Conservation (phyloP, 805 yeast species). For the Hanseniaspora vineae region DNA sequence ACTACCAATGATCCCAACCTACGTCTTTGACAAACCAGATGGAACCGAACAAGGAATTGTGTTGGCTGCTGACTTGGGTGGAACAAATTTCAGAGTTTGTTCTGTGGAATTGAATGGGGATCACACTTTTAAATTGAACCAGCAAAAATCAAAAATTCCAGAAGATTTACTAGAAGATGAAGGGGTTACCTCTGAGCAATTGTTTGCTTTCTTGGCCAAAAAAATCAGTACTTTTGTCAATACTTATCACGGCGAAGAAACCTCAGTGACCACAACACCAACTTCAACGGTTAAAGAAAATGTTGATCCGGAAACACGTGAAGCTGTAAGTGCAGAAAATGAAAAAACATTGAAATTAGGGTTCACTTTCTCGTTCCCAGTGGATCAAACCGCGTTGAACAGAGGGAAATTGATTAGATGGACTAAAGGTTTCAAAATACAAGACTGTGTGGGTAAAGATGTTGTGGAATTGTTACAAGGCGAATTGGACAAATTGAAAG, state of each 20-base stretch:
- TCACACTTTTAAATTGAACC: slow-evolving; percentile 66
- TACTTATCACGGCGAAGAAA: slow-evolving; percentile 44
- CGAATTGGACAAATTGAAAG: slow-evolving; percentile 44
- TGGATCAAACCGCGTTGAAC: slow-evolving; percentile 68
- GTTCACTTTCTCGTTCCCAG: slow-evolving; percentile 91
- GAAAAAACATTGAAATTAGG: slow-evolving; percentile 52
- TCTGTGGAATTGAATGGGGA: slow-evolving; percentile 68
- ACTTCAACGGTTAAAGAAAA: too few relatives aligned
- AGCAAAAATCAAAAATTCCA: slow-evolving; percentile 71
- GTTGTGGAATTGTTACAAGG: slow-evolving; percentile 62
- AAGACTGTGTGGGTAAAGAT: slow-evolving; percentile 76
- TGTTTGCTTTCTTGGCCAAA: slow-evolving; percentile 64
- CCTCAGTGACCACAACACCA: too few relatives aligned
- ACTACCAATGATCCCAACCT: slow-evolving; percentile 89
- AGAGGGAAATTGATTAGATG: slow-evolving; percentile 79
- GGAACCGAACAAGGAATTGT: slow-evolving; percentile 77
- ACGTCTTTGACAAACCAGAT: slow-evolving; percentile 69
- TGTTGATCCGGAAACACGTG: too few relatives aligned
- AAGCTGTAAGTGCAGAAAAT: slow-evolving; percentile 19
- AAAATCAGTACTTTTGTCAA: slow-evolving; percentile 54
- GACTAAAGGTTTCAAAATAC: slow-evolving; percentile 90
- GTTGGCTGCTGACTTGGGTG: slow-evolving; percentile 91
- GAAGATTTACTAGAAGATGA: slow-evolving; percentile 54
- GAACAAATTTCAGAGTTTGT: slow-evolving; percentile 91
- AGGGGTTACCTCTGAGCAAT: slow-evolving; percentile 32